Conservation (phyloP, 2,329 filamentous ascomycete species). For the Hysterium pulicare region DNA sequence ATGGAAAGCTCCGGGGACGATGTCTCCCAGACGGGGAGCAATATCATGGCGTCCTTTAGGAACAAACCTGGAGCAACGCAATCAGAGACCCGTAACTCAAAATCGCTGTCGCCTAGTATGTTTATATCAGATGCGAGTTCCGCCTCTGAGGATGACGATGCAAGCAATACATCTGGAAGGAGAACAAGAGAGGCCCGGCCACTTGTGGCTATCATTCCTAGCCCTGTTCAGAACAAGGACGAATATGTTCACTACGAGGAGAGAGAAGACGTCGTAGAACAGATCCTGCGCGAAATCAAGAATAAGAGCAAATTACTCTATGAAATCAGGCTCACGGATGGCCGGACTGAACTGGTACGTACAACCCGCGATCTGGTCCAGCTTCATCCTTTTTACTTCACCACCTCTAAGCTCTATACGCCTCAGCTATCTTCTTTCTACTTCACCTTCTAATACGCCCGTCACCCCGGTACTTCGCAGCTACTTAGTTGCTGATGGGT, state of each 20-base stretch:
- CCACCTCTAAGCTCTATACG: too few species aligned
- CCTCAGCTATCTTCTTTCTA: too few species aligned
- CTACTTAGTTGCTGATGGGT: too few species aligned
- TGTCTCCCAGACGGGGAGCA: constrained; percentile 9
- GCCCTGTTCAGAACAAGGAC: constrained; percentile 20
- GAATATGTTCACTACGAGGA: constrained; percentile 35
- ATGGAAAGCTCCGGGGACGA: constrained; percentile 28
- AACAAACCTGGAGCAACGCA: not conserved
- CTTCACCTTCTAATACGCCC: too few species aligned
- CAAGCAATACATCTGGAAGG: not conserved
- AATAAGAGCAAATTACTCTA: constrained; percentile 33
- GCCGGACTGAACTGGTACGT: constrained; percentile 41
- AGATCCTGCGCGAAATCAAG: constrained; percentile 38
- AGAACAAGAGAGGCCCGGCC: constrained; percentile 7
- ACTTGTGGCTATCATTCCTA: constrained; percentile 22
- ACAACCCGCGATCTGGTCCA: not conserved
- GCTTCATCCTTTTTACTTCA: not conserved
- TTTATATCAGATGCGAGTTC: constrained; percentile 14
- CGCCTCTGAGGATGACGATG: not conserved
- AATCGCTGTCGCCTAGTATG: constrained; percentile 13
- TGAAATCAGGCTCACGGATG: constrained; percentile 42
- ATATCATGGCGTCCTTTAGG: constrained; percentile 28
- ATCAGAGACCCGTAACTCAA: not conserved
- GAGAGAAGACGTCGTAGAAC: constrained; percentile 30
- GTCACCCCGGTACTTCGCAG: too few species aligned